These are phyloP conservation scores for Plantago ovata DNA, from an alignment of 257 asterid genomes.

Conservation along the genomic window DNA sequence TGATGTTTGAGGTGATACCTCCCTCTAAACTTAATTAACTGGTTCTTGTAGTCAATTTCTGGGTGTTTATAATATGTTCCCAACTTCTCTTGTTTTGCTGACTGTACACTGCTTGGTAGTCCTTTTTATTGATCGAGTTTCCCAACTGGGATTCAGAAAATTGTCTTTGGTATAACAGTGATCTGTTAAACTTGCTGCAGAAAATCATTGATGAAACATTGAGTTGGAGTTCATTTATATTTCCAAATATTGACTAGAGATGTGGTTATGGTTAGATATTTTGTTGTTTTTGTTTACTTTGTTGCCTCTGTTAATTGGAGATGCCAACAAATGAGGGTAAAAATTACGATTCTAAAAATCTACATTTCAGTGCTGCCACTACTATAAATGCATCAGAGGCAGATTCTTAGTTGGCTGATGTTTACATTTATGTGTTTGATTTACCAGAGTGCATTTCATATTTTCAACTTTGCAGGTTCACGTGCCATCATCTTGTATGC, in stretches of 20 bases:
- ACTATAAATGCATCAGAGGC: background rate
- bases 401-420: background rate
- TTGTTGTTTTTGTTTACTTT: too few species aligned
- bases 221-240: background rate
- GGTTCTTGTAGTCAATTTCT: background rate
- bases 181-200: background rate
- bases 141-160: too few species aligned
- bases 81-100: background rate
- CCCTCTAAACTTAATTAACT: too few species aligned
- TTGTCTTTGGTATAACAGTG: too few species aligned
- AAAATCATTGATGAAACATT: background rate
- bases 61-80: background rate
- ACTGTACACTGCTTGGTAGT: too few species aligned
- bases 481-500: constrained; percentile 97
- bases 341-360: background rate
- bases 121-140: too few species aligned
- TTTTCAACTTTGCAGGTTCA: constrained; percentile 70
- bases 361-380: too few species aligned
- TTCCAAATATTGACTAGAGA: too few species aligned
- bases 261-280: too few species aligned
- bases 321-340: background rate
- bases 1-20: constrained; percentile 79
- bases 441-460: constrained; percentile 7
- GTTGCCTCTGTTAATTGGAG: background rate
- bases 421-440: constrained; percentile 18